Conservation (phyloP, 1,139 yeast species). For the Hyphopichia fennica region DNA sequence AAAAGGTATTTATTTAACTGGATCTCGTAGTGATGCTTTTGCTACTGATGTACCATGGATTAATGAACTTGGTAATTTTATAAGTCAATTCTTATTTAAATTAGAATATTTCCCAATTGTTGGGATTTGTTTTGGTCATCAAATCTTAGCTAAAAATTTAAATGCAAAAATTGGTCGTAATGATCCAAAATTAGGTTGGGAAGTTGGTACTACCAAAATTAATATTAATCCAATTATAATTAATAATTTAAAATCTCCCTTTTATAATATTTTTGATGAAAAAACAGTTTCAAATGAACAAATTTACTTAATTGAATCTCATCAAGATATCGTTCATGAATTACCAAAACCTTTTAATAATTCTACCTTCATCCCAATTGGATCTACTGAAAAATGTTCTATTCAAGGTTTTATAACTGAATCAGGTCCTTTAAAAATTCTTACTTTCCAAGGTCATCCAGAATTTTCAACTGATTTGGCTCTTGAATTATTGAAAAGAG, state of each 20-base stretch:
- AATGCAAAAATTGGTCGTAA: slow-evolving; percentile 63
- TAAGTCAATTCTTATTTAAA: slow-evolving; percentile 27
- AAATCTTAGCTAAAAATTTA: slow-evolving; percentile 63
- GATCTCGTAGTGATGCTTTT: slow-evolving; percentile 63
- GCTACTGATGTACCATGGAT: slow-evolving; percentile 55
- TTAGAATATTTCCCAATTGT: slow-evolving; percentile 42
- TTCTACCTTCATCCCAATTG: slow-evolving; percentile 42
- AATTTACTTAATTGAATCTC: slow-evolving; percentile 59
- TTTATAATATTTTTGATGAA: slow-evolving; percentile 23
- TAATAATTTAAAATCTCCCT: slow-evolving; percentile 32
- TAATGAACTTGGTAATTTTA: slow-evolving; percentile 41
- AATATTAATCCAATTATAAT: slow-evolving; percentile 42
- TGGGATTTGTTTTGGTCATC: slow-evolving; percentile 90
- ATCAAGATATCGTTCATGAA: slow-evolving; percentile 63
- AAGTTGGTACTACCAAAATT: slow-evolving; percentile 61
- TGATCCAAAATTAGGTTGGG: slow-evolving; percentile 61
- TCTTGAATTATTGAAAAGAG: slow-evolving; percentile 23
- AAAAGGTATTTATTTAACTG: slow-evolving; percentile 57
- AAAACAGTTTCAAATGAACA: slow-evolving; percentile 9
- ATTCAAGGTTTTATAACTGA: slow-evolving; percentile 62
- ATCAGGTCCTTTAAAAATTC: slow-evolving; percentile 38
- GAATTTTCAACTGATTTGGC: slow-evolving; percentile 56
- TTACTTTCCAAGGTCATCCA: slow-evolving; percentile 90
- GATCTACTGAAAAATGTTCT: slow-evolving; percentile 53
- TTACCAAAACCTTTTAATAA: slow-evolving; percentile 36